Base-by-base conservation (phyloP, 148 eudicot genomes). In the Euryodendron excelsum region DNA sequence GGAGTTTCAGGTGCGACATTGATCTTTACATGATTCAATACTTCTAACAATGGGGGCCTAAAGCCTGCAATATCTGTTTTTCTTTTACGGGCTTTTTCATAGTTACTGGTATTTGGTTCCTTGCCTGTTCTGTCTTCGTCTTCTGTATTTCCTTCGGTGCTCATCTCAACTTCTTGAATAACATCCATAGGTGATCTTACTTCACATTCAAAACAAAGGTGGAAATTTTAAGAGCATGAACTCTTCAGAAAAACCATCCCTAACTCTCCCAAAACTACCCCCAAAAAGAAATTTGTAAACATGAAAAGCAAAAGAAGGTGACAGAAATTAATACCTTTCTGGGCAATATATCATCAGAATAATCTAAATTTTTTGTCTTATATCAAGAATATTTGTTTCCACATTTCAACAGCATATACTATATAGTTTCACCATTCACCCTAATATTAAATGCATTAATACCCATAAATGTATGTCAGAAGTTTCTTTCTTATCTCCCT, bases 21-120 rank as follows among this genome's bases (percentile, higher is more conserved):
- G 53, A 84, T 69, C 59, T 75, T 84, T 9, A 84, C 87, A 27
- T 25, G 77, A 15, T 81, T 23, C 71, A 84, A 69, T n/a, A 84
- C 30, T 58, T 75, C 79, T 63, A 78, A 25, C 0, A 82, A 73
- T 5, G 76, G 69, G 23, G 74, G 70, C 25, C 41, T 41, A 59
- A 63, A 44, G 20, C 39, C 78, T n/a, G 9, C 41, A 37, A 4
- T 39, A 15, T n/a, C 5, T 41, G 9, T 41, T 9, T 41, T 5
- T 9, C 45, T 41, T 41, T 9, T 41, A 41, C 20, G 15, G 31
- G 80, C 33, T 67, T 58, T 21, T 1, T 4, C 7, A 13, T 37
- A 1, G 9, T 78, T n/a, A 39, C 45, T 52, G 45, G 13, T 56
- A 14, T 73, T 60, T 71, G 58, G 55, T 78, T 69, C 66, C 50